Evolutionary conservation across 202 grass and related monocot genomes (phyloP), one percentile per base, ranked within the genome.

Genomic region (Hordeum pubiflorum): DNA sequence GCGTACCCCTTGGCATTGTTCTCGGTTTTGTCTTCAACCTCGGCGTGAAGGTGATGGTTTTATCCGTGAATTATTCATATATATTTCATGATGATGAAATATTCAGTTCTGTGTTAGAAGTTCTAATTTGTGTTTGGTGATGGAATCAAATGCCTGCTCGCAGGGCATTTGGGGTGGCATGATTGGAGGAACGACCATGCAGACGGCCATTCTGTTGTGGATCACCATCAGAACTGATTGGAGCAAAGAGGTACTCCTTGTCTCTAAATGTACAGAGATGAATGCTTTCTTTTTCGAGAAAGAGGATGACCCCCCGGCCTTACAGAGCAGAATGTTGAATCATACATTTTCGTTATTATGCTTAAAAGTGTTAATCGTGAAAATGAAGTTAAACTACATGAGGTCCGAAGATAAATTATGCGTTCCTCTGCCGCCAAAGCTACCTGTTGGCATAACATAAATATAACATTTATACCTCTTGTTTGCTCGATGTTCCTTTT

Each of bases 101-200:
- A 21, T 58, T 76, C 10, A 46, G 14, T 54, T 64, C 0, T 27
- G 14, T 60, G 4, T 7, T 67, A 4, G 60, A 31, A 75, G 4
- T 7, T 59, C 10, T 68, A 31, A 75, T 10, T 68, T 86, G 0
- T 34, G 0, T 41, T 10, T 1, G 1, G 0, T 34, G 12, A 10
- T 54, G 33, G 14, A 10, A 26, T 67, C 1, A 2, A 14, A 23
- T 66, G 6, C 26, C 14, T 81, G 17, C 12, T 10, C 38, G 4
- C 37, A 97, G 93, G 93, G 93, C 7, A 93, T 97, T 74, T 97
- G 93, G 93, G 67, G 79, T 78, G 93, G 93, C 20, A 97, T 97
- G 90, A 80, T 97, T 31, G 93, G 93, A 77, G 93, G 93, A 56
- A 97, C 90, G 8, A 81, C 59, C 58, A 93, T 97, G 86, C 93